Evolutionary conservation across 768 basidiomycete species (phyloP).

Genomic region (Candolleomyces aberdarensis): DNA sequence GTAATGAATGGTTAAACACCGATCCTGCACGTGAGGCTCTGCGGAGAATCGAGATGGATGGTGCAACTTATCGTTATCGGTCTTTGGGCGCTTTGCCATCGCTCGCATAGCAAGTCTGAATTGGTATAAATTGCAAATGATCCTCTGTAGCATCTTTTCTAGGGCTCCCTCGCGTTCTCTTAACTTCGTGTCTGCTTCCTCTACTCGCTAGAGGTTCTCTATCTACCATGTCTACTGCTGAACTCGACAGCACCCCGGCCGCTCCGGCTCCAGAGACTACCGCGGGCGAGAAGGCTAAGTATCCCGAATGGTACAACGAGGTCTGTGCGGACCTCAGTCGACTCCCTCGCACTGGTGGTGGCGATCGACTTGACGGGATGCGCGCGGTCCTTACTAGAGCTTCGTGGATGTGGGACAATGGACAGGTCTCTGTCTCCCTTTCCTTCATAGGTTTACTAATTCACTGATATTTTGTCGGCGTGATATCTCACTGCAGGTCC

Average conservation of each 20-base stretch:
- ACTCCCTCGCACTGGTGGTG: not conserved
- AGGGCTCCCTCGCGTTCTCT: too few species aligned
- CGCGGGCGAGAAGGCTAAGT: not conserved
- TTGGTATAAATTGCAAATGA: too few species aligned
- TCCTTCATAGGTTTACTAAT: not conserved
- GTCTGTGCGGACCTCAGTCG: not conserved
- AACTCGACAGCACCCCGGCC: not conserved
- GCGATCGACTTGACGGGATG: not conserved
- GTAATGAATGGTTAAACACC: too few species aligned
- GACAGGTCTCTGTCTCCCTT: not conserved
- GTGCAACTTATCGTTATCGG: too few species aligned
- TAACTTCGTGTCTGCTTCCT: too few species aligned
- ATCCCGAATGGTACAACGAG: not conserved
- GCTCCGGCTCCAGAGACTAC: not conserved
- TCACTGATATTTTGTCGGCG: not conserved
- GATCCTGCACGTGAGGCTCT: too few species aligned
- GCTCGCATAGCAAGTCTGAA: too few species aligned
- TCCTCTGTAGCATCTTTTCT: too few species aligned
- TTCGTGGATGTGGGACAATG: conserved; percentile 5
- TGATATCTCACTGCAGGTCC: not conserved
- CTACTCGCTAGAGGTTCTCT: too few species aligned
- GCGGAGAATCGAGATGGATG: too few species aligned
- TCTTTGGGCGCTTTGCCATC: too few species aligned
- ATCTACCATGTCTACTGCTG: not conserved
- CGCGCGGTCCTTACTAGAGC: not conserved